Conservation (phyloP, 2,329 filamentous ascomycete species). For the Didymella arachidicola region DNA sequence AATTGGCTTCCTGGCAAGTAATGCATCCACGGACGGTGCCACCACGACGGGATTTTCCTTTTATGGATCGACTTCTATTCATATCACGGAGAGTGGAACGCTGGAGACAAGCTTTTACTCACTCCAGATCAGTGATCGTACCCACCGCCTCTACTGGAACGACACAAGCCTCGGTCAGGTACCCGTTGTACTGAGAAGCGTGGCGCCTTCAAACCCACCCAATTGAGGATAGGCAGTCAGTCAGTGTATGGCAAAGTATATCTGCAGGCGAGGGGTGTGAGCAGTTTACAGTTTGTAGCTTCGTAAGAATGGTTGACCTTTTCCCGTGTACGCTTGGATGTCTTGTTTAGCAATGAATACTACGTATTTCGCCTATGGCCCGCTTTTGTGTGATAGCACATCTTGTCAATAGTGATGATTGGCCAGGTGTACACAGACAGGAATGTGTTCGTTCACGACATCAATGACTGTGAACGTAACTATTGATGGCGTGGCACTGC, state of each 20-base stretch:
- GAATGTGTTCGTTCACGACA: not conserved
- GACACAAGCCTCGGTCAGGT: conserved; percentile 30
- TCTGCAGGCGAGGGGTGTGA: not conserved
- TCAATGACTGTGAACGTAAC: not conserved
- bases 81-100: conserved; percentile 17
- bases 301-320: not conserved
- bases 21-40: conserved; percentile 4
- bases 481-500: not conserved
- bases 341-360: not conserved
- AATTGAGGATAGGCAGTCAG: not conserved
- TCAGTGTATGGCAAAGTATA: not conserved
- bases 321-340: not conserved
- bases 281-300: not conserved
- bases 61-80: conserved; percentile 31
- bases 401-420: not conserved
- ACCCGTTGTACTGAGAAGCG: conserved; percentile 28
- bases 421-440: not conserved
- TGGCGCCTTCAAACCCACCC: conserved; percentile 28
- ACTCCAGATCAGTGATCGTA: conserved; percentile 19
- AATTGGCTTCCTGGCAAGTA: conserved; percentile 27
- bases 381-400: not conserved
- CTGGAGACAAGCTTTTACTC: conserved; percentile 28
- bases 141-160: conserved; percentile 35
- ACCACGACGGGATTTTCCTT: conserved; percentile 29
- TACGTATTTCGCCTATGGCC: not conserved